phyloP scores from a whole-genome alignment of 495 filamentous ascomycete genomes.

The Penicillium bovifimosum region DNA sequence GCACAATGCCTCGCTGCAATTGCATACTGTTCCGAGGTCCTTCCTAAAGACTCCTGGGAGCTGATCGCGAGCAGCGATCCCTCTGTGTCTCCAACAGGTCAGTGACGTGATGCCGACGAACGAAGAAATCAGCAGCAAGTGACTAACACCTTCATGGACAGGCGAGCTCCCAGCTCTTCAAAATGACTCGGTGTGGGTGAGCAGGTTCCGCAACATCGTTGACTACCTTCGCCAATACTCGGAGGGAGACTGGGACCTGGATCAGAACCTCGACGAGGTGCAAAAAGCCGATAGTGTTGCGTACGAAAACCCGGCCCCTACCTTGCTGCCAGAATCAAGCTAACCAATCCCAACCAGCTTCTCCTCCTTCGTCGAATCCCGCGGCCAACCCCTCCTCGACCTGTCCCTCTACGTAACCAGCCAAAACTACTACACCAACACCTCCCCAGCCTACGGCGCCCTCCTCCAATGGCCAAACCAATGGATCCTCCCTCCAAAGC shows the following conservation, averaged over 20 bases:
- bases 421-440: constrained; percentile 69
- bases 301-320: constrained; percentile 29
- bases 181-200: constrained; percentile 57
- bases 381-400: constrained; percentile 62
- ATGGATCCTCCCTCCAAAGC: constrained; percentile 67
- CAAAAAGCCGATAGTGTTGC: constrained; percentile 50
- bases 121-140: not conserved
- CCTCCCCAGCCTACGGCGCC: constrained; percentile 67
- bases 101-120: constrained; percentile 30
- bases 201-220: constrained; percentile 70
- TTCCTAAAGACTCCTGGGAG: constrained; percentile 60
- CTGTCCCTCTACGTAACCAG: constrained; percentile 84
- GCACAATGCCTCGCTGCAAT: constrained; percentile 78
- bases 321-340: not conserved
- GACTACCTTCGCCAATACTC: constrained; percentile 58
- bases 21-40: constrained; percentile 57
- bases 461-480: constrained; percentile 78
- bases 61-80: constrained; percentile 73
- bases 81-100: constrained; percentile 70
- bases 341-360: constrained; percentile 30
- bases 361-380: constrained; percentile 57
- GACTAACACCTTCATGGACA: constrained; percentile 27
- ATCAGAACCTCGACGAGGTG: constrained; percentile 39
- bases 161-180: constrained; percentile 70
- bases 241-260: constrained; percentile 49